Conservation (phyloP, 345 rosid genomes). For the Gynandropsis gynandra region DNA sequence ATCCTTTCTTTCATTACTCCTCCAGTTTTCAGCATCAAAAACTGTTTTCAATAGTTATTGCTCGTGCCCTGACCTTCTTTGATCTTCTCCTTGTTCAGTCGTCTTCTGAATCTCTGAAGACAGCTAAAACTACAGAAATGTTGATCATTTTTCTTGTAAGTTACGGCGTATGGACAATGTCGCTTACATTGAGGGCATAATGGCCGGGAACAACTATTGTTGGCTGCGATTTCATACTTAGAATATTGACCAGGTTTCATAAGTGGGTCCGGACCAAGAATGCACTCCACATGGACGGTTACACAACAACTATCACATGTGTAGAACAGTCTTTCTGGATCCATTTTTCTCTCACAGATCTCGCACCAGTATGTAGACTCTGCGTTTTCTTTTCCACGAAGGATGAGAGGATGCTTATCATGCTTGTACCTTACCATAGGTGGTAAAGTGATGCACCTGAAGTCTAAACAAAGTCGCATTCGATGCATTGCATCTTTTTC, state of each 20-base stretch:
- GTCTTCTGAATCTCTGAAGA: too few species aligned
- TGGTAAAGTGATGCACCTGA: background rate
- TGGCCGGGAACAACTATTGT: background rate
- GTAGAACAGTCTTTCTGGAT: background rate
- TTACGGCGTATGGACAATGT: background rate
- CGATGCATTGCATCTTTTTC: background rate
- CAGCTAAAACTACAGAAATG: too few species aligned
- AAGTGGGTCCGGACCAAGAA: background rate
- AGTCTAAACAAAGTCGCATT: background rate
- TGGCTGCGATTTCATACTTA: background rate
- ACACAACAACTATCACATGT: background rate
- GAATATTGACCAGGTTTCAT: background rate
- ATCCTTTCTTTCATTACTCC: too few species aligned
- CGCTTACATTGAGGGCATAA: background rate
- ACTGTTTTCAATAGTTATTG: too few species aligned
- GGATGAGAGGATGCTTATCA: conserved; percentile 3
- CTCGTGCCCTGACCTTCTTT: too few species aligned
- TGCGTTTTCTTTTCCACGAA: background rate
- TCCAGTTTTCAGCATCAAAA: too few species aligned
- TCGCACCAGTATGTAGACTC: background rate
- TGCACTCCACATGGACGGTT: background rate
- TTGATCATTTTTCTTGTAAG: too few species aligned
- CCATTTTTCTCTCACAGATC: background rate
- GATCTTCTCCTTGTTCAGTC: too few species aligned
- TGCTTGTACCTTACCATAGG: background rate